Base-by-base conservation (phyloP, 139 green algal genomes). In the Ettlia oleoabundans region DNA sequence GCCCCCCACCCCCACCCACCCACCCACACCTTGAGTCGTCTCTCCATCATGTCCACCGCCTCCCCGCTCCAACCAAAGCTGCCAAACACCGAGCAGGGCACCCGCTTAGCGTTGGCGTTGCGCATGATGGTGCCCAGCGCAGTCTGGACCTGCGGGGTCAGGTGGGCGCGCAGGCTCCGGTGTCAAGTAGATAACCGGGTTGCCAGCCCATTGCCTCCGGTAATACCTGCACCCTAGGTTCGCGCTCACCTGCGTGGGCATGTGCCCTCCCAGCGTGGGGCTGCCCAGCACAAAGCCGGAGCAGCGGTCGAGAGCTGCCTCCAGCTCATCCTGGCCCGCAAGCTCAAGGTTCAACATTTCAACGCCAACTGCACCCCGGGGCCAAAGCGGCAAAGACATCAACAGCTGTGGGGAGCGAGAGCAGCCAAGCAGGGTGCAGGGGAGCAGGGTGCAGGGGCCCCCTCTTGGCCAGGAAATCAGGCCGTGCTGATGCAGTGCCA, bases 31-130 rank as follows among this genome's bases (percentile, higher is more conserved):
- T 87, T 90, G 53, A 92, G 86, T 33, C 82, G 75, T 24, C 38
- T 47, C 72, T 95, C 90, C 89, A 97, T 93, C 82, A 95, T 91
- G 73, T 96, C 93, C 68, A 97, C 92, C 66, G 96, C 96, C 87
- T 99, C 96, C 3, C 96, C 96, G 66, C 85, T 94, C 96, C 96
- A 99, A 2, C 96, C 96, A 88, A 98, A 99, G 84, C 89, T 96
- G 64, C 96, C 96, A 92, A 99, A 99, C 77, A 98, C 95, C n/a
- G 95, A 95, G 76, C 90, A 96, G 19, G 74, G 55, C 32, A 81
- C 55, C 55, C 53, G 74, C 9, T 13, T 51, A 41, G 91, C 91
- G 15, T 63, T 51, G 30, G 58, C 6, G 1, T 96, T 81, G 7
- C 90, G 81, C 64, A 99, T 85, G 51, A 99, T 93, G 40, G 89